phyloP scores from a whole-genome alignment of 495 filamentous ascomycete species.

The Tuber microsphaerosporum region DNA sequence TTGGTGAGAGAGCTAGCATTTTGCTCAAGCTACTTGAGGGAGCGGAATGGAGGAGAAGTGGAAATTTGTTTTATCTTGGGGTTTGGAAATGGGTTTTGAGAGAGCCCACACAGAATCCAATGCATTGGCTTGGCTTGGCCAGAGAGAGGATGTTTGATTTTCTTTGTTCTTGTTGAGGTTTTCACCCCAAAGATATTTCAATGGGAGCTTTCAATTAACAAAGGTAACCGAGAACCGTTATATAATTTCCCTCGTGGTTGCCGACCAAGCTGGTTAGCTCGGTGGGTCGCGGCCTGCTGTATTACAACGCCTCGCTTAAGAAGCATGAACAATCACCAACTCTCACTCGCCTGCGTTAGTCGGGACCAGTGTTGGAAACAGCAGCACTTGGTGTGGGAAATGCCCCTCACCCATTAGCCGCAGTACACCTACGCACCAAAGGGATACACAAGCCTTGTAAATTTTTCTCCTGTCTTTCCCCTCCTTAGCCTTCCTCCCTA shows the following conservation, averaged over 20 bases:
- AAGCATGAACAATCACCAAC: neutral
- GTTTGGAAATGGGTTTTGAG: neutral
- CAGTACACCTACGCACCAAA: too few relatives aligned
- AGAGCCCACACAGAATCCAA: neutral
- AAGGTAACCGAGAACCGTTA: neutral
- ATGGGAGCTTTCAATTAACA: neutral
- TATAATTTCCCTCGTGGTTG: neutral
- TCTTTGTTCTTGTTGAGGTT: neutral
- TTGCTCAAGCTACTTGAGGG: neutral
- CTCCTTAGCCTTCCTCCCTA: too few relatives aligned
- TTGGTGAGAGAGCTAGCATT: neutral
- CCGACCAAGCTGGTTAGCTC: neutral
- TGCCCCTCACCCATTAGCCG: too few relatives aligned
- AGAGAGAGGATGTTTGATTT: neutral
- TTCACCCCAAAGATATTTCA: neutral
- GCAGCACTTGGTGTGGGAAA: too few relatives aligned
- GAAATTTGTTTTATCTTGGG: neutral
- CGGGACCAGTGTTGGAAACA: neutral
- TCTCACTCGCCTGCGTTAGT: neutral
- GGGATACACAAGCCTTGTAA: too few relatives aligned
- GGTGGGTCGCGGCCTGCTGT: neutral
- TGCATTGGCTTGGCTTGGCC: neutral
- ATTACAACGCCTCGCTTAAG: neutral
- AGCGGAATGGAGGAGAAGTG: neutral
- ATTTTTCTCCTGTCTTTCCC: too few relatives aligned